phyloP scores from a whole-genome alignment of 495 filamentous ascomycete species.

The Penicillium daleae region DNA sequence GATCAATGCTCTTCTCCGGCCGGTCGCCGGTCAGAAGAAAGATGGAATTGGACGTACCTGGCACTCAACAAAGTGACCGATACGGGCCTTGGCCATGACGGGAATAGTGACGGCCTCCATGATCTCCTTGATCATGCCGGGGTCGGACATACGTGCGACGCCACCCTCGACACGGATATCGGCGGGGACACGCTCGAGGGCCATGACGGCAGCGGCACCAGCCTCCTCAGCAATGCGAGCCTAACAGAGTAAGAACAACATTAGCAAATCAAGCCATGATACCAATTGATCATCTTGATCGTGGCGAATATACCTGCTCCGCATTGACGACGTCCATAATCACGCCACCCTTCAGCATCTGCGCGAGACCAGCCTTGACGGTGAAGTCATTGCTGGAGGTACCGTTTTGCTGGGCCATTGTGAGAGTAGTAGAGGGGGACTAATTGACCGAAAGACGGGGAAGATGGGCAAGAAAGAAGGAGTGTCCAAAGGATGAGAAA shows the following conservation, averaged over 20 bases:
- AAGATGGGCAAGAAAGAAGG: neutral
- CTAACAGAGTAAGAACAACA: constrained; percentile 37
- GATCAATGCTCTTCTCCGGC: constrained; percentile 1
- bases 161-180: constrained; percentile 93
- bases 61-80: constrained; percentile 97
- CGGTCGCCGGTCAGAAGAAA: neutral
- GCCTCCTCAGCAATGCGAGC: constrained; percentile 97
- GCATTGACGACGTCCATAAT: constrained; percentile 99
- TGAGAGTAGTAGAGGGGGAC: constrained; percentile 16
- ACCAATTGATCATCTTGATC: neutral
- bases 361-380: constrained; percentile 90
- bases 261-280: neutral
- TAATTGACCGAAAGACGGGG: constrained; percentile 5
- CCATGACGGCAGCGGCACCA: constrained; percentile 96
- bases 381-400: constrained; percentile 57
- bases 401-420: constrained; percentile 46
- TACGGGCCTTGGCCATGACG: constrained; percentile 98
- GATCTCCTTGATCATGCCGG: constrained; percentile 92
- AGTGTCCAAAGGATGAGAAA: neutral
- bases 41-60: constrained; percentile 56
- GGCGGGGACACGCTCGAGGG: constrained; percentile 94
- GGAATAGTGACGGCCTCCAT: constrained; percentile 97
- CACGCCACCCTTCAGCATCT: constrained; percentile 98
- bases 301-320: constrained; percentile 63
- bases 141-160: constrained; percentile 97